Conservation (phyloP, 2,329 filamentous ascomycete species). For the Rhynchosporium agropyri region DNA sequence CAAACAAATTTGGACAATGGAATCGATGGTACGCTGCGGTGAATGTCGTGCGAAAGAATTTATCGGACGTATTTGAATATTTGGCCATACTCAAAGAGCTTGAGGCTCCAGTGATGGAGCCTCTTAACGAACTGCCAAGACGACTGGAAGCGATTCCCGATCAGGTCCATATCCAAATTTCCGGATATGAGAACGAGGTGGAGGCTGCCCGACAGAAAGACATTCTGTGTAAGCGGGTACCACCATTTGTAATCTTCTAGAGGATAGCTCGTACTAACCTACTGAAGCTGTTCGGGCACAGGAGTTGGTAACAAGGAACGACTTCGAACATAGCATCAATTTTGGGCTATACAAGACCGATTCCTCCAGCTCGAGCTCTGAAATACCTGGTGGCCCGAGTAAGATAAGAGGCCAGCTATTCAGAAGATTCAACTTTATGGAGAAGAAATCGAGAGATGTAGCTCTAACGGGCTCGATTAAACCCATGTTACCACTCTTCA, state of each 20-base stretch:
- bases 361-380: slow-evolving; percentile 2
- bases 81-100: background rate
- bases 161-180: background rate
- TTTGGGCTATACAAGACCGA: background rate
- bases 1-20: background rate
- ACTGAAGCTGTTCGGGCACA: slow-evolving; percentile 2
- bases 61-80: background rate
- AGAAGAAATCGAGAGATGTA: background rate
- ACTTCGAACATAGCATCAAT: background rate
- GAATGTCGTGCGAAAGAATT: background rate
- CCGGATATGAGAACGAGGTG: background rate
- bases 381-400: background rate
- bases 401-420: background rate
- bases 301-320: background rate
- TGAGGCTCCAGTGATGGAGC: background rate
- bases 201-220: background rate
- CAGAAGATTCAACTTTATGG: background rate
- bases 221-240: background rate
- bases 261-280: background rate
- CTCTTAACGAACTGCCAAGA: background rate
- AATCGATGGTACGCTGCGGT: background rate
- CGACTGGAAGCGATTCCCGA: background rate
- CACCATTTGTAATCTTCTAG: background rate
- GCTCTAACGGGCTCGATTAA: background rate
- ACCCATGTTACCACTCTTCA: background rate